Evolutionary conservation across 495 filamentous ascomycete species (phyloP).

Genomic region (Penicillium herquei): DNA sequence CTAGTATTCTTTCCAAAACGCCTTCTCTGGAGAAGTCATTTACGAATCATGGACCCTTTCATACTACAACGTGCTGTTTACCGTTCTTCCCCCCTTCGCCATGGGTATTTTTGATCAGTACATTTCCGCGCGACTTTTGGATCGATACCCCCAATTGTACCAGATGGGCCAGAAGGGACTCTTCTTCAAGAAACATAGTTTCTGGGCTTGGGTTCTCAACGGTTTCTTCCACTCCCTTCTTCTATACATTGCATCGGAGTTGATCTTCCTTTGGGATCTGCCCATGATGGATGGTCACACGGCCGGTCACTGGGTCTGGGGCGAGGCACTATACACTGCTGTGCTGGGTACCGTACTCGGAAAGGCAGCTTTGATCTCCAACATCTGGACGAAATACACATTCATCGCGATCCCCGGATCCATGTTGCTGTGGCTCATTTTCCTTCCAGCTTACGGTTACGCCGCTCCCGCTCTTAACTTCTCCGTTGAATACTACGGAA

Average conservation of each 20-base stretch:
- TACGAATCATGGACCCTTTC: constrained; percentile 99
- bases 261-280: constrained; percentile 78
- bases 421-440: constrained; percentile 86
- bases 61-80: constrained; percentile 99
- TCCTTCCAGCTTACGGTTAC: constrained; percentile 86
- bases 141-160: constrained; percentile 97
- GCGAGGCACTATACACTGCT: constrained; percentile 84
- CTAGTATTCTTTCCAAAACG: constrained; percentile 95
- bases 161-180: constrained; percentile 85
- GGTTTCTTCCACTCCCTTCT: constrained; percentile 96
- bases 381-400: constrained; percentile 98
- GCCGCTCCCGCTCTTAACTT: constrained; percentile 84
- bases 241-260: constrained; percentile 78
- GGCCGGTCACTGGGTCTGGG: constrained; percentile 98
- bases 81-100: constrained; percentile 86
- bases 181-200: constrained; percentile 90
- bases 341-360: constrained; percentile 89
- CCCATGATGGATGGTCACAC: constrained; percentile 70
- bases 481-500: constrained; percentile 80
- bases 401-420: constrained; percentile 94
- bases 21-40: constrained; percentile 96
- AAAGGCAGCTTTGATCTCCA: constrained; percentile 92
- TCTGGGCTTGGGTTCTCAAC: constrained; percentile 87
- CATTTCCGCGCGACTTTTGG: constrained; percentile 91
- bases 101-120: constrained; percentile 99